These are phyloP conservation scores for Aspergillus leporis DNA, from an alignment of 495 filamentous ascomycete species.

Conservation along the genomic window DNA sequence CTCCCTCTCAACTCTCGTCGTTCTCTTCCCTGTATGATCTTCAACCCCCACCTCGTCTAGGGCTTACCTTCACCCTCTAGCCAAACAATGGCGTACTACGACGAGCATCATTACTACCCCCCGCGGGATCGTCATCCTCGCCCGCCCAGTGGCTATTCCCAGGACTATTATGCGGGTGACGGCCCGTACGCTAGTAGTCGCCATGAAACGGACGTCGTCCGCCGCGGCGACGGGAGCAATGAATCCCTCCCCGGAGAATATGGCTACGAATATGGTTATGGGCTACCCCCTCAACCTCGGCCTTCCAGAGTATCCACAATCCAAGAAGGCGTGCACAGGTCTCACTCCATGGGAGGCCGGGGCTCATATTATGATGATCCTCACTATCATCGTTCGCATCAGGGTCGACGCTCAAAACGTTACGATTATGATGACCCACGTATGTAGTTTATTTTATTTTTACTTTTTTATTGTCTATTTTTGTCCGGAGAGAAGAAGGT, in stretches of 20 bases:
- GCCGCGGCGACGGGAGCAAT: constrained; percentile 51
- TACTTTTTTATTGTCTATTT: background rate
- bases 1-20: constrained; percentile 18
- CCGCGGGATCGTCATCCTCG: constrained; percentile 36
- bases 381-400: constrained; percentile 57
- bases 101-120: constrained; percentile 32
- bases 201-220: constrained; percentile 48
- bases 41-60: constrained; percentile 10
- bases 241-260: constrained; percentile 57
- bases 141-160: constrained; percentile 30
- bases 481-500: background rate
- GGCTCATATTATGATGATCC: constrained; percentile 47
- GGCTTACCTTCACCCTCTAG: constrained; percentile 2
- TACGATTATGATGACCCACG: constrained; percentile 55
- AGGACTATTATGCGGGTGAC: constrained; percentile 34
- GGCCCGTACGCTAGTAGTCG: constrained; percentile 17
- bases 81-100: constrained; percentile 43
- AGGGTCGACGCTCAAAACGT: constrained; percentile 53
- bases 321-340: constrained; percentile 35
- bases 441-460: constrained; percentile 20
- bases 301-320: constrained; percentile 24
- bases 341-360: constrained; percentile 48
- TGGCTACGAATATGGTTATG: constrained; percentile 53
- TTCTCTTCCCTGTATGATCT: constrained; percentile 10
- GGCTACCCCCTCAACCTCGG: constrained; percentile 41